These are phyloP conservation scores for Neurospora sublineolata DNA, from an alignment of 495 filamentous ascomycete species.

Conservation along the genomic window DNA sequence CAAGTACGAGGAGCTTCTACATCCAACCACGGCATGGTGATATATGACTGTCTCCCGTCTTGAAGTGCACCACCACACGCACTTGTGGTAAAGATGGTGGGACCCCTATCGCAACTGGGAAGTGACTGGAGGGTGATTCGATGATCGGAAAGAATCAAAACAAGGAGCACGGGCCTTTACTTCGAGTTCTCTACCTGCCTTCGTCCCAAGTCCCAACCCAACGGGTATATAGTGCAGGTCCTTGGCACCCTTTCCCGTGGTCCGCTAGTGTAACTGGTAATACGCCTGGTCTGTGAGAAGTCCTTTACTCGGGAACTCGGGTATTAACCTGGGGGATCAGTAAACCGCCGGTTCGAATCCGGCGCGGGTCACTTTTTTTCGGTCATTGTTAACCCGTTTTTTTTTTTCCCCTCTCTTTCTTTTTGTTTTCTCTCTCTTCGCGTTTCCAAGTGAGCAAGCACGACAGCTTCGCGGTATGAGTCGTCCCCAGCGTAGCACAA, in stretches of 20 bases:
- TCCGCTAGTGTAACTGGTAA: not conserved
- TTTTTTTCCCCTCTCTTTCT: not conserved
- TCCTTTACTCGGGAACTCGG: not conserved
- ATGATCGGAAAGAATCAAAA: not conserved
- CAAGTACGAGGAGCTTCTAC: not conserved
- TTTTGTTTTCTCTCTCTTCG: not conserved
- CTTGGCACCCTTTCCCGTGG: not conserved
- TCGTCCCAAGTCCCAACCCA: not conserved
- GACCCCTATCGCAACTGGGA: not conserved
- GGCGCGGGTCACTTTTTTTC: not conserved
- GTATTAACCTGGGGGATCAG: not conserved
- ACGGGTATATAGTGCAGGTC: not conserved
- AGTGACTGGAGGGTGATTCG: not conserved
- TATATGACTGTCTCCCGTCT: not conserved
- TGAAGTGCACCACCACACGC: not conserved
- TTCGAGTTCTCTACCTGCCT: not conserved
- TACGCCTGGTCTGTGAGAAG: not conserved
- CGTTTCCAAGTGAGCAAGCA: no score
- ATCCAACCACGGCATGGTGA: not conserved
- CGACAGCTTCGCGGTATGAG: no score
- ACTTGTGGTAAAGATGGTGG: not conserved
- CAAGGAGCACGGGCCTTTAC: not conserved
- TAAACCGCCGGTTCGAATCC: not conserved
- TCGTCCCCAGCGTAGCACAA: no score
- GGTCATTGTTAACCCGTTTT: not conserved